These are phyloP conservation scores for Postia placenta DNA, from an alignment of 768 basidiomycete species.

Conservation along the genomic window DNA sequence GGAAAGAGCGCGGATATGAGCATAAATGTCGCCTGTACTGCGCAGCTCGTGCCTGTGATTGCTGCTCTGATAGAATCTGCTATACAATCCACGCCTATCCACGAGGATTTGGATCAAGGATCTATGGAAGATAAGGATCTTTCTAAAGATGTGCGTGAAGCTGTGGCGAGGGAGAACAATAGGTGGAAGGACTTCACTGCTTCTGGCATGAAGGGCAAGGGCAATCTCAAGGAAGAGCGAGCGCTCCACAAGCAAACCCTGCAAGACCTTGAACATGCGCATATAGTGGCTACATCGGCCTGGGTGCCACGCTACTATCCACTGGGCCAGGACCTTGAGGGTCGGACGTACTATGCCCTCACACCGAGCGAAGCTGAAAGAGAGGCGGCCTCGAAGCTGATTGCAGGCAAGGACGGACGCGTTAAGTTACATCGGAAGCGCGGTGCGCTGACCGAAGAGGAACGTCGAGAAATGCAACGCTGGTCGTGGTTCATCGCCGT, in stretches of 20 bases:
- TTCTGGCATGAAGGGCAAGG: slow-evolving; percentile 20
- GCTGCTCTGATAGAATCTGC: slow-evolving; percentile 49
- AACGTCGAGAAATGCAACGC: slow-evolving; percentile 44
- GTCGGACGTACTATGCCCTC: slow-evolving; percentile 62
- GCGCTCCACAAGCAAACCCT: slow-evolving; percentile 45
- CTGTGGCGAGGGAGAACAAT: slow-evolving; percentile 49
- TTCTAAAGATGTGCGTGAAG: slow-evolving; percentile 45
- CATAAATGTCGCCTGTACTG: slow-evolving; percentile 35
- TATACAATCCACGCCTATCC: slow-evolving; percentile 39
- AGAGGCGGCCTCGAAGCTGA: slow-evolving; percentile 34
- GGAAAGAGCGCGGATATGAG: slow-evolving; percentile 2
- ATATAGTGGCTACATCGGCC: slow-evolving; percentile 41
- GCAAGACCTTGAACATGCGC: slow-evolving; percentile 45
- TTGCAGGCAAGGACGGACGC: slow-evolving; percentile 28
- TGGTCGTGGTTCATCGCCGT: slow-evolving; percentile 82
- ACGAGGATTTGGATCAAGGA: slow-evolving; percentile 58
- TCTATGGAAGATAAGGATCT: slow-evolving; percentile 49
- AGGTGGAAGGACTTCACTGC: slow-evolving; percentile 44
- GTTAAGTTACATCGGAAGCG: slow-evolving; percentile 34
- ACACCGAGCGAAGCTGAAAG: slow-evolving; percentile 55
- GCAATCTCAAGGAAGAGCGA: slow-evolving; percentile 16
- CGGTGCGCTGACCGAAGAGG: slow-evolving; percentile 35
- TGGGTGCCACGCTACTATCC: slow-evolving; percentile 49
- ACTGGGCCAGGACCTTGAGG: slow-evolving; percentile 65
- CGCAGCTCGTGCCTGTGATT: slow-evolving; percentile 66